Conservation (phyloP, 257 asterid species). For the Jaltomata sinuosa region DNA sequence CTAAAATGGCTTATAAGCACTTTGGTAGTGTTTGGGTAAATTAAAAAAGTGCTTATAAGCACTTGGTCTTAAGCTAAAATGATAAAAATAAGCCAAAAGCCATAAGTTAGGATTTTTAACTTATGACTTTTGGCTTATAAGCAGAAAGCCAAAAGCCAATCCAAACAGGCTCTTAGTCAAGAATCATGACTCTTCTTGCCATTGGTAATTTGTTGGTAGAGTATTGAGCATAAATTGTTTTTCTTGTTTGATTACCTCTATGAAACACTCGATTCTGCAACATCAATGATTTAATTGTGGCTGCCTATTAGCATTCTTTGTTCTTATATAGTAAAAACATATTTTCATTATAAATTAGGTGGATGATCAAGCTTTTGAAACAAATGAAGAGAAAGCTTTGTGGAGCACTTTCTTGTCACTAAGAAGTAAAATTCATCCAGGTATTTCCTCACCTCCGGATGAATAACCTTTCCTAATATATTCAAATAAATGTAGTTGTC, state of each 20-base stretch:
- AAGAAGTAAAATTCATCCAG: conserved; percentile 58
- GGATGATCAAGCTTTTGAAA: conserved; percentile 74
- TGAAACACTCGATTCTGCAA: background rate
- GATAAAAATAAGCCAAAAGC: no score
- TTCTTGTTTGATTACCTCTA: background rate
- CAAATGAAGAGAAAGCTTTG: conserved; percentile 66
- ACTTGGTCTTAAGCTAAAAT: no score
- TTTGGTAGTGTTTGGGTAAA: no score
- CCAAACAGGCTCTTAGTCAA: no score
- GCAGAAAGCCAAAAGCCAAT: no score
- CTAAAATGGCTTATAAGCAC: no score
- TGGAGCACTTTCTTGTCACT: conserved; percentile 69
- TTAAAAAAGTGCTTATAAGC: no score
- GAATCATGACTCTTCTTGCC: background rate
- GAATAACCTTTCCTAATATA: background rate
- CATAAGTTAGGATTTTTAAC: no score
- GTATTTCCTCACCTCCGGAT: conserved; percentile 23
- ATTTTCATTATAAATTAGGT: conserved; percentile 32
- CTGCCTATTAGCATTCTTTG: background rate
- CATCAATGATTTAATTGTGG: background rate
- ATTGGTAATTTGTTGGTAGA: background rate
- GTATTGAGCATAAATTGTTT: background rate
- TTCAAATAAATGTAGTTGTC: background rate
- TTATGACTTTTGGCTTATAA: no score
- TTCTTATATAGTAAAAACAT: background rate